Evolutionary conservation across 2,329 filamentous ascomycete species (phyloP), one percentile per base, ranked within the genome.

Genomic region (Dryadomyces quercivorus): DNA sequence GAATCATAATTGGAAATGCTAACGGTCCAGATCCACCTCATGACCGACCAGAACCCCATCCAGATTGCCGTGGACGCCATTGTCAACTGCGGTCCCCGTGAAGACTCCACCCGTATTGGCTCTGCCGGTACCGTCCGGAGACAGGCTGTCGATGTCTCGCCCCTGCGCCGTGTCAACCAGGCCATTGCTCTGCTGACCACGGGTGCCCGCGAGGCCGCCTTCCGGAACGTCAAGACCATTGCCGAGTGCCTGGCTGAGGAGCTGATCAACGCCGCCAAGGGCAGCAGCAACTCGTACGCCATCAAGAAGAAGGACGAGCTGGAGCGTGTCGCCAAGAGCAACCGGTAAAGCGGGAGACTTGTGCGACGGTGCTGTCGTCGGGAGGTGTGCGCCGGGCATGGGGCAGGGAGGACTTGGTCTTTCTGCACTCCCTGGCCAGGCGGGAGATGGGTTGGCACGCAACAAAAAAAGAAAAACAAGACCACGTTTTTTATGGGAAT

Each of bases 251-350:
- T 98, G 69, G 93, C 93, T 72, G 94, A 98, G 80, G 93, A 98
- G 85, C 84, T 98, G 75, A 97, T 98, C 86, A 98, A 98, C 84
- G 94, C 94, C 73, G 94, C 94, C 76, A 98, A 98, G 89, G 93
- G 93, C 72, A 94, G 87, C 85, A 94, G 88, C 80, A 98, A 98
- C 90, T 96, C 91, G 66, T 98, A 97, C 76, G 93, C 94, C 70
- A 98, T 98, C 86, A 98, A 98, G 90, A 98, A 98, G 90, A 98
- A 98, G 92, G 93, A 98, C 77, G 94, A 98, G 87, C 78, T 98
- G 80, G 93, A 98, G 87, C 93, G 93, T 93, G 93, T 98, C 69
- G 93, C 93, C 79, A 98, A 98, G 89, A 89, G 84, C 84, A 98
- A 98, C 86, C 88, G 93, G 86, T 98, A 97, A 91, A 91, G 62